These are phyloP conservation scores for Triticum monococcum DNA, from an alignment of 176 grass and related monocot species.

Conservation along the genomic window DNA sequence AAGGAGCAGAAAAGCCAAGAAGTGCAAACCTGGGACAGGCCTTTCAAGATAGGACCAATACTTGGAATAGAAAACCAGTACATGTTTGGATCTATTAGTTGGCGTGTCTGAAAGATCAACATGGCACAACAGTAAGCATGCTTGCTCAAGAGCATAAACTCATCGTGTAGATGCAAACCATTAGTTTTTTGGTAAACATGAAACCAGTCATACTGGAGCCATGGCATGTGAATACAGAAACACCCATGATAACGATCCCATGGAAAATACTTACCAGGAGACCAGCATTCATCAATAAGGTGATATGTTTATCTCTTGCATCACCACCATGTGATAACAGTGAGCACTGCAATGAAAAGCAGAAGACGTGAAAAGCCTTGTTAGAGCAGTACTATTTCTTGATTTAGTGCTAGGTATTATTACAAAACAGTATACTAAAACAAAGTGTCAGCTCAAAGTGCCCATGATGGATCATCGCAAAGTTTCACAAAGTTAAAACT, in stretches of 20 bases:
- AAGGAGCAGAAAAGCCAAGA: neutral
- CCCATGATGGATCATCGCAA: neutral
- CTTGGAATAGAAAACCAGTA: slow-evolving; percentile 92
- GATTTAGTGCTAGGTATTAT: neutral
- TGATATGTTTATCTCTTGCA: slow-evolving; percentile 73
- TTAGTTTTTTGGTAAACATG: neutral
- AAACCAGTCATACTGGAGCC: no score
- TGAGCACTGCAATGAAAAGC: slow-evolving; percentile 55
- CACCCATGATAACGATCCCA: neutral
- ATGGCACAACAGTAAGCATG: slow-evolving; percentile 10
- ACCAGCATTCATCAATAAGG: slow-evolving; percentile 73
- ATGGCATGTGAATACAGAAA: neutral
- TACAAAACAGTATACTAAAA: slow-evolving; percentile 1
- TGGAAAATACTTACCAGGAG: slow-evolving; percentile 61
- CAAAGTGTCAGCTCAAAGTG: neutral
- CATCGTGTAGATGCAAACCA: neutral
- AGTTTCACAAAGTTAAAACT: neutral
- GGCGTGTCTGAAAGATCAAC: slow-evolving; percentile 46
- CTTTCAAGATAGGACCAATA: slow-evolving; percentile 73
- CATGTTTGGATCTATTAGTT: slow-evolving; percentile 81
- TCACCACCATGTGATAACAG: slow-evolving; percentile 72
- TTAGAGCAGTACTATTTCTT: neutral
- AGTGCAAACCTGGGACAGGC: slow-evolving; percentile 72
- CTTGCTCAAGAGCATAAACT: neutral
- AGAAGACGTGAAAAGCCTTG: neutral